Conservation (phyloP, 2,329 filamentous ascomycete genomes). For the Monascus ruber region DNA sequence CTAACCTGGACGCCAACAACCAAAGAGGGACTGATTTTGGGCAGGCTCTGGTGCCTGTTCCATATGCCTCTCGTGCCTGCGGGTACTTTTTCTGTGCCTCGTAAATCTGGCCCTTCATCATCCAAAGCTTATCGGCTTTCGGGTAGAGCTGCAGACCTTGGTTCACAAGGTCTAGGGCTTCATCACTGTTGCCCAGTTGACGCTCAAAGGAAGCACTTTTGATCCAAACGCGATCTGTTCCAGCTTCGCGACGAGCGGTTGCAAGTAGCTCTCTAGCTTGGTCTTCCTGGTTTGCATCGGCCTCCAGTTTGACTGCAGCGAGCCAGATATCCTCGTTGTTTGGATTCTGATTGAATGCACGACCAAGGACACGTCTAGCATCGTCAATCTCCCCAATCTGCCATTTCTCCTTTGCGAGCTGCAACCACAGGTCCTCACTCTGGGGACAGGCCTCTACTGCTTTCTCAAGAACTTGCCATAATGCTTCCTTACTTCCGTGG, state of each 20-base stretch:
- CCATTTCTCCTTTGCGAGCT: constrained; percentile 92
- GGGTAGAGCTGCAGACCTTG: constrained; percentile 82
- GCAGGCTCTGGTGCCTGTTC: constrained; percentile 75
- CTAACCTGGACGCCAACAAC: constrained; percentile 77
- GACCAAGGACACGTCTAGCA: constrained; percentile 71
- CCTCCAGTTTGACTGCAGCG: constrained; percentile 89
- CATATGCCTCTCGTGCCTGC: constrained; percentile 82
- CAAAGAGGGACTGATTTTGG: constrained; percentile 76
- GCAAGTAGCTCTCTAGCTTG: constrained; percentile 72
- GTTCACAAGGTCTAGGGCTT: constrained; percentile 75
- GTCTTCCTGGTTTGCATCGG: constrained; percentile 71
- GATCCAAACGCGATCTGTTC: constrained; percentile 94
- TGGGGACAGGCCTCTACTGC: constrained; percentile 88
- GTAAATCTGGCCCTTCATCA: constrained; percentile 98
- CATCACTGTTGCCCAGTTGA: constrained; percentile 65
- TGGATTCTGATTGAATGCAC: constrained; percentile 87
- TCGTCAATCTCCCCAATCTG: constrained; percentile 77
- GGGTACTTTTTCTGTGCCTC: constrained; percentile 66
- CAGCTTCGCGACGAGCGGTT: constrained; percentile 74
- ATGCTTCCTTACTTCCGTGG: constrained; percentile 69
- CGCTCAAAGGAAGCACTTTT: constrained; percentile 91
- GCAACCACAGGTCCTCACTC: constrained; percentile 87
- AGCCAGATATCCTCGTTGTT: constrained; percentile 98
- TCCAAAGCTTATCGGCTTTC: constrained; percentile 78
- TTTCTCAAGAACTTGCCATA: constrained; percentile 81